phyloP scores from a whole-genome alignment of 441 rosid species.

The Eruca vesicaria region DNA sequence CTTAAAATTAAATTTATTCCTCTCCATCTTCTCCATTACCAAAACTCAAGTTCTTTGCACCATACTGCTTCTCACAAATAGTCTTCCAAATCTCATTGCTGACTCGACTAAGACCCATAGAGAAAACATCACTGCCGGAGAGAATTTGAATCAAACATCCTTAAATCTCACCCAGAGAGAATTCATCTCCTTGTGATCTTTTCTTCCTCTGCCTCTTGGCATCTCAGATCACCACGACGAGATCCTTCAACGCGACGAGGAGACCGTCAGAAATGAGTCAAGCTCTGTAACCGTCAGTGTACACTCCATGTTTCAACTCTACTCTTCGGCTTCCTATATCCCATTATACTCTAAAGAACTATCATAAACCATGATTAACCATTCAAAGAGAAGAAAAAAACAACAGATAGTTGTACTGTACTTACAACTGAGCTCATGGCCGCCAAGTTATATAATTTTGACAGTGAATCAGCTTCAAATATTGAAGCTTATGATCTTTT shows the following conservation, averaged over 20 bases:
- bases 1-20: constrained; percentile 44
- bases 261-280: not conserved
- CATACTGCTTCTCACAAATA: constrained; percentile 57
- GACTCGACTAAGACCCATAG: too few species aligned
- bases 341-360: not conserved
- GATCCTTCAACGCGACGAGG: not conserved
- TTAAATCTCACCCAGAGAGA: not conserved
- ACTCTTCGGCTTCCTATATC: not conserved
- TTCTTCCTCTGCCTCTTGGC: not conserved
- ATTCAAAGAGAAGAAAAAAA: not conserved
- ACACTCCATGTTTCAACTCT: too few species aligned
- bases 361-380: not conserved
- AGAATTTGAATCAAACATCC: too few species aligned
- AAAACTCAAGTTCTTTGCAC: constrained; percentile 34
- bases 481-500: too few species aligned
- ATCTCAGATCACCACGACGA: not conserved
- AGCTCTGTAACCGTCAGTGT: not conserved
- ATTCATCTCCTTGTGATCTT: not conserved
- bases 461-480: not conserved
- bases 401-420: not conserved
- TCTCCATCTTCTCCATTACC: constrained; percentile 62
- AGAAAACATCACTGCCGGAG: too few species aligned
- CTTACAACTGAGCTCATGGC: not conserved
- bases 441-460: not conserved
- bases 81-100: too few species aligned